phyloP scores from a whole-genome alignment of 805 yeast genomes.

The Yamadazyma kitorensis region DNA sequence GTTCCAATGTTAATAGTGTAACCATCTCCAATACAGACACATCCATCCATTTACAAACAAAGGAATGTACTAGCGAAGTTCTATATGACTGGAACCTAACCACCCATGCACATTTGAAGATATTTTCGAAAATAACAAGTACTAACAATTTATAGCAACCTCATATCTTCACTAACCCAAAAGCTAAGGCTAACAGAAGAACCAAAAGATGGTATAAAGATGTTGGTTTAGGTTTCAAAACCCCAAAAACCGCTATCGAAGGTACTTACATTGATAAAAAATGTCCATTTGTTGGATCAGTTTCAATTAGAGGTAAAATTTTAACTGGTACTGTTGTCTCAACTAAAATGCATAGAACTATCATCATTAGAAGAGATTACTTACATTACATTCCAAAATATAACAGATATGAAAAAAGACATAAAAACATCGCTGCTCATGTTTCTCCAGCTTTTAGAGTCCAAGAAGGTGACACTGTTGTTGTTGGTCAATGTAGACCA shows the following conservation, averaged over 20 bases:
- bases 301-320: constrained; percentile 99
- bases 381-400: constrained; percentile 99
- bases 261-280: constrained; percentile 99
- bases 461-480: constrained; percentile 96
- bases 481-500: constrained; percentile 99
- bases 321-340: constrained; percentile 99
- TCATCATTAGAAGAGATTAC: constrained; percentile 99
- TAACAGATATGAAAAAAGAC: constrained; percentile 99
- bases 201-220: constrained; percentile 99
- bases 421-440: constrained; percentile 99
- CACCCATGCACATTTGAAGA: neutral
- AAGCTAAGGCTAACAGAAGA: constrained; percentile 97
- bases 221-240: constrained; percentile 99
- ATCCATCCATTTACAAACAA: too few species aligned
- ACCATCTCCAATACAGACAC: too few species aligned
- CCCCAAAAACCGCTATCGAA: constrained; percentile 98
- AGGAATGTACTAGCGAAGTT: too few species aligned
- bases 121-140: too few species aligned
- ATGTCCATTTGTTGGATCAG: constrained; percentile 97
- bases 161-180: constrained; percentile 99
- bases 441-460: constrained; percentile 99
- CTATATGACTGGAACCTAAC: neutral
- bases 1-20: too few species aligned
- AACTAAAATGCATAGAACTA: constrained; percentile 99
- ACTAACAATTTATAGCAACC: constrained; percentile 71